phyloP scores from a whole-genome alignment of 306 rosid genomes.

The Cicer arietinum region DNA sequence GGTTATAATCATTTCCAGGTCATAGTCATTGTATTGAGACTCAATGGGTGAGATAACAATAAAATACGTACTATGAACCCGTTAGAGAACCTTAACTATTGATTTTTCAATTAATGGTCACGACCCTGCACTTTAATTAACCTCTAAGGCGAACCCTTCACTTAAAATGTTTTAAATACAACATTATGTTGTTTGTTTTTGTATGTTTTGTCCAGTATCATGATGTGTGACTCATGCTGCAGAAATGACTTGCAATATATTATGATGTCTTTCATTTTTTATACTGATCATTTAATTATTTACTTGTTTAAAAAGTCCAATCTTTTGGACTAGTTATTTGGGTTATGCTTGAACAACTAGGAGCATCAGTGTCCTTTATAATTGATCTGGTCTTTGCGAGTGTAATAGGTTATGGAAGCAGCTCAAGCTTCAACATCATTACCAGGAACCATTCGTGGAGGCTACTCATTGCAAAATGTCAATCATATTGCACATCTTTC shows the following conservation, averaged over 20 bases:
- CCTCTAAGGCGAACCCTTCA: not conserved
- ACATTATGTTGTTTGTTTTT: constrained; percentile 13
- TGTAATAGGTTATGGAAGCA: constrained; percentile 88
- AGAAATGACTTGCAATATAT: constrained; percentile 2
- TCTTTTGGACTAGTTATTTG: constrained; percentile 22
- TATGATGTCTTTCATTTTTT: constrained; percentile 11
- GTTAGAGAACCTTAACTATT: not conserved
- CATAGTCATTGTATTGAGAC: not conserved
- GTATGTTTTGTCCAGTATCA: constrained; percentile 7
- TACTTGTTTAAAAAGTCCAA: constrained; percentile 20
- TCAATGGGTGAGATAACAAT: not conserved
- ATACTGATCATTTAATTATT: not conserved
- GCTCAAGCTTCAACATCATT: constrained; percentile 92
- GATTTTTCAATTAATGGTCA: not conserved
- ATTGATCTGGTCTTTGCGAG: constrained; percentile 37
- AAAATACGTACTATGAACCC: not conserved
- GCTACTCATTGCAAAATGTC: constrained; percentile 67
- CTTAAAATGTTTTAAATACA: not conserved
- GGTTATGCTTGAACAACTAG: constrained; percentile 29
- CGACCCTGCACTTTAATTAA: not conserved
- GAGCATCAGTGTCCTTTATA: constrained; percentile 30
- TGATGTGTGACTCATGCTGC: constrained; percentile 18
- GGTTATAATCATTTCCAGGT: not conserved
- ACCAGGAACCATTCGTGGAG: constrained; percentile 63
- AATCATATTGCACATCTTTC: constrained; percentile 97